Base-by-base conservation (phyloP, 768 basidiomycete species). In the Daedalea quercina region DNA sequence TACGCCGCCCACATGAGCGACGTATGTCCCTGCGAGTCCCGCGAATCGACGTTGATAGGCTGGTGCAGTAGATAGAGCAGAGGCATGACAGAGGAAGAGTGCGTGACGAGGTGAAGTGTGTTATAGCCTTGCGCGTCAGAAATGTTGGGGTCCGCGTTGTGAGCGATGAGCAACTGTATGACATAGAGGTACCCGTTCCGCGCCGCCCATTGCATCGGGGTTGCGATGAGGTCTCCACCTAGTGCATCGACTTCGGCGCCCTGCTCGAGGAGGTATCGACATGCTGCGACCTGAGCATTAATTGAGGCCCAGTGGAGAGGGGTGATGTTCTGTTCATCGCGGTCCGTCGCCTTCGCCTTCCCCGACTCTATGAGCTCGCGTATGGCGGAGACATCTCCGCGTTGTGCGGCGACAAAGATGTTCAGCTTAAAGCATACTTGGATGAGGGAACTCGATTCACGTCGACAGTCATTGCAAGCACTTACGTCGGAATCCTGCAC, bases 1-100 rank as follows among this genome's bases (percentile, higher is more conserved):
- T 98, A 99, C 9, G 93, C 91, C 4, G 96, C 96, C 96, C 96
- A 99, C 91, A 97, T 96, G 47, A 98, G 76, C 0, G 90, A 78
- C 0, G 95, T 96, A 65, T 98, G 96, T 0, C 96, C 96, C 62
- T 91, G 88, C 1, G 84, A 75, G 67, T 99, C 96, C 37, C 84
- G 79, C 44, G 87, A 86, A 65, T 99, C 96, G 54, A 97, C 87
- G 41, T 83, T 85, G 57, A 99, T 80, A 2, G 94, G 94, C 66
- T 97, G 94, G 65, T 95, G 91, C 6, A 98, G 77, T 23, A 96
- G 75, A 63, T 92, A 94, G 34, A 97, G 73, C 34, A 99, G 68
- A 0, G 96, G 89, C 94, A 97, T 96, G 56, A 98, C 90, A 9
- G 84, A 86, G 2, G 88, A 91, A 0, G 90, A 94, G 64, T 98